Conservation (phyloP, 2,329 filamentous ascomycete species). For the Xylaria sp. region DNA sequence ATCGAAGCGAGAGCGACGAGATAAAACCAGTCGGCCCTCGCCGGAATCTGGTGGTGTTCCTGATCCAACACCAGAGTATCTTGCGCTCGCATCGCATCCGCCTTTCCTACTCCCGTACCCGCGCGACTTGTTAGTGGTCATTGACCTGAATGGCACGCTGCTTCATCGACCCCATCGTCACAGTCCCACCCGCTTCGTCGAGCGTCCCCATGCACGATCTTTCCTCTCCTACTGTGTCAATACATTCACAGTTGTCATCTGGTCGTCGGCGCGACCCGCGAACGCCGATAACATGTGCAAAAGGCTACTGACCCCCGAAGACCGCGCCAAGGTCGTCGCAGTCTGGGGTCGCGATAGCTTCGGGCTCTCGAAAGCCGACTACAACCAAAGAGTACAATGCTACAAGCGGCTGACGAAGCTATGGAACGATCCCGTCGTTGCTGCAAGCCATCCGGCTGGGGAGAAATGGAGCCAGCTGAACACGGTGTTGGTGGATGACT, state of each 20-base stretch:
- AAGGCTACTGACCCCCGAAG: constrained; percentile 68
- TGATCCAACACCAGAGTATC: constrained; percentile 68
- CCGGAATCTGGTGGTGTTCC: constrained; percentile 68
- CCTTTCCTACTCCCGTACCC: constrained; percentile 58
- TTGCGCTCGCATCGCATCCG: constrained; percentile 61
- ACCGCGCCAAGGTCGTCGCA: constrained; percentile 69
- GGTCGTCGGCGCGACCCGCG: constrained; percentile 82
- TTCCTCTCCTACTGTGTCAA: constrained; percentile 81
- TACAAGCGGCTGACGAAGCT: constrained; percentile 85
- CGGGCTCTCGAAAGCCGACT: constrained; percentile 72
- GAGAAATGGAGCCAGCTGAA: constrained; percentile 81
- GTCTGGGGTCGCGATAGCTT: constrained; percentile 85
- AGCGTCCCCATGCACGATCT: constrained; percentile 72
- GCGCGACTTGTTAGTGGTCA: constrained; percentile 79
- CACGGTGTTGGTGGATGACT: constrained; percentile 91
- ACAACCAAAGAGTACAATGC: constrained; percentile 78
- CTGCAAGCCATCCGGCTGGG: constrained; percentile 57
- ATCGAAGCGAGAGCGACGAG: constrained; percentile 1
- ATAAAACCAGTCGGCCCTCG: constrained; percentile 41
- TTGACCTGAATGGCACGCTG: constrained; percentile 94
- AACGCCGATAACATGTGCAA: constrained; percentile 78
- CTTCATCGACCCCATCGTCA: constrained; percentile 73
- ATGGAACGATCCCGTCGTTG: constrained; percentile 69
- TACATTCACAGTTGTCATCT: constrained; percentile 84
- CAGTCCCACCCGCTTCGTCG: constrained; percentile 65